Evolutionary conservation across 192 early-diverging fungal species (phyloP).

Genomic region (Phlyctochytrium bullatum): DNA sequence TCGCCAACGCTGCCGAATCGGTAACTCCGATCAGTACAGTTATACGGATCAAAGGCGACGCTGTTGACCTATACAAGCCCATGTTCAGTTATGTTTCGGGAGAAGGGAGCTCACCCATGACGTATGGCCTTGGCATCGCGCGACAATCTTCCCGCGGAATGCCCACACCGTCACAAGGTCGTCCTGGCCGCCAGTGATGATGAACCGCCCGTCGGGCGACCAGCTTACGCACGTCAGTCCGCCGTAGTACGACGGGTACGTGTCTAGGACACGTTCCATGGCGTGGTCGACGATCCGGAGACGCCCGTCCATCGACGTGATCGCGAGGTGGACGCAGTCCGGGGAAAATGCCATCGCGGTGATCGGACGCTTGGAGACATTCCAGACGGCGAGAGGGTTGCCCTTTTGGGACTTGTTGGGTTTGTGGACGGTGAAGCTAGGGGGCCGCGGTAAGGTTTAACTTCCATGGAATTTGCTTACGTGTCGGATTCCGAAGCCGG

Average conservation of each 20-base stretch:
- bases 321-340: constrained; percentile 75
- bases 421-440: constrained; percentile 17
- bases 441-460: neutral
- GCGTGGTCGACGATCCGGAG: constrained; percentile 76
- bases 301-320: constrained; percentile 74
- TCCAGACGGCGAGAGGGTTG: constrained; percentile 84
- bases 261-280: constrained; percentile 70
- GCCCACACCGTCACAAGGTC: constrained; percentile 89
- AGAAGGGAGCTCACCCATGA: constrained; percentile 67
- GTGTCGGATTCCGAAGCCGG: too few species aligned
- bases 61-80: constrained; percentile 53
- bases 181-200: constrained; percentile 81
- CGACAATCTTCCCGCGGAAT: constrained; percentile 75
- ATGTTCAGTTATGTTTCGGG: too few species aligned
- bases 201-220: constrained; percentile 83
- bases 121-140: constrained; percentile 86
- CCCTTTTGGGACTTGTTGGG: constrained; percentile 63
- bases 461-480: neutral
- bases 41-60: constrained; percentile 81
- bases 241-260: constrained; percentile 81
- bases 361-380: constrained; percentile 65
- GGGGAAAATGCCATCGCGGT: constrained; percentile 85
- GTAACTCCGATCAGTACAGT: constrained; percentile 75
- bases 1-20: constrained; percentile 83
- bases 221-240: constrained; percentile 82